These are phyloP conservation scores for Oropetium thomaeum DNA, from an alignment of 176 grass and related monocot genomes.

Conservation along the genomic window DNA sequence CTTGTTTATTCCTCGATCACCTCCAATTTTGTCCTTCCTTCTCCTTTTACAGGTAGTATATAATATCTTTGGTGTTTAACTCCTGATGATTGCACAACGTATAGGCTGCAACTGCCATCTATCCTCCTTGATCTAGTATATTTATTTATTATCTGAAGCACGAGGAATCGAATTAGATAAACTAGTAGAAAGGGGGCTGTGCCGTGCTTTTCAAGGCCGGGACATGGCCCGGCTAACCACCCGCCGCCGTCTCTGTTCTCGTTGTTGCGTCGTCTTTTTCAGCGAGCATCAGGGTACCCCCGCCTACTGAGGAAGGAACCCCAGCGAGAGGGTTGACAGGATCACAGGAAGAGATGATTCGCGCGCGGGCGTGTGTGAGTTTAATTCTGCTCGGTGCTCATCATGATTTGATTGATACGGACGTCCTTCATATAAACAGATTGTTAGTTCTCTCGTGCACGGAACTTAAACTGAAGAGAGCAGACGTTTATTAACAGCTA, in stretches of 20 bases:
- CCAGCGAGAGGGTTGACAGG: neutral
- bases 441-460: neutral
- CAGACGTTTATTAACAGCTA: no score
- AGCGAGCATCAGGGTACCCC: neutral
- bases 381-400: no score
- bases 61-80: neutral
- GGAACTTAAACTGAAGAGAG: neutral
- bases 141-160: neutral
- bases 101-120: neutral
- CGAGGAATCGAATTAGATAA: neutral
- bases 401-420: neutral
- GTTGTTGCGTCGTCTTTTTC: neutral
- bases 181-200: neutral
- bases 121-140: no score
- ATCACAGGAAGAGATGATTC: no score
- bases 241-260: neutral
- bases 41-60: neutral
- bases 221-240: neutral
- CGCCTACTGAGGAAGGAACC: neutral
- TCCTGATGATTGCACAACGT: neutral
- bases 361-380: neutral
- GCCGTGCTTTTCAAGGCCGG: neutral
- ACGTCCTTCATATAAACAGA: neutral
- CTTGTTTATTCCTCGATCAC: neutral
- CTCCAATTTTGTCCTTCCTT: neutral